A percentile compares a stretch with the other conserved stretches of the same genome.
phyloP scores from a whole-genome alignment of 176 grass and related monocot genomes.

The Pontederia paniculata region DNA sequence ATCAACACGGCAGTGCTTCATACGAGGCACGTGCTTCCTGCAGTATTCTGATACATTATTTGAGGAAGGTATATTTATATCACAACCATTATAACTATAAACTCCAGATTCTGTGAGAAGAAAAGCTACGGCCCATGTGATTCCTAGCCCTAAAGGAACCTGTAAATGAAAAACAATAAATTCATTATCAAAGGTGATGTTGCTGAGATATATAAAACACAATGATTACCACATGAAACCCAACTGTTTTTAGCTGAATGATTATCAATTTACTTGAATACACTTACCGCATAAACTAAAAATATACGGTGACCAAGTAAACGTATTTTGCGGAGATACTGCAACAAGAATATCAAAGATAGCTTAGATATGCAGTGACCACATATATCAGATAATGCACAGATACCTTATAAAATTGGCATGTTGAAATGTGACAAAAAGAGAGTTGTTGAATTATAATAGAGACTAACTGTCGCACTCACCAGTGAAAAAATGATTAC shows the following conservation, averaged over 20 bases:
- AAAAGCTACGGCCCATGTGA: constrained; percentile 88
- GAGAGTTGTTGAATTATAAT: too few relatives aligned
- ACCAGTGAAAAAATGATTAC: constrained; percentile 87
- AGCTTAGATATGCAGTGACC: constrained; percentile 31
- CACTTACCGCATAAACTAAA: constrained; percentile 82
- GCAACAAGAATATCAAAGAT: constrained; percentile 21
- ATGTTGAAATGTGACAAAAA: neutral
- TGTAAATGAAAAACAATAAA: constrained; percentile 19
- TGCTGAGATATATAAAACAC: neutral
- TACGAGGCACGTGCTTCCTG: constrained; percentile 66
- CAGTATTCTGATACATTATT: constrained; percentile 81
- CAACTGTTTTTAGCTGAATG: neutral
- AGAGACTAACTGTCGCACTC: too few relatives aligned
- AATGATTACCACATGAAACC: neutral
- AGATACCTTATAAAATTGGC: neutral
- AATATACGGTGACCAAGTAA: constrained; percentile 83
- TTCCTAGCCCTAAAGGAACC: constrained; percentile 82
- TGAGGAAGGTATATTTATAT: constrained; percentile 68
- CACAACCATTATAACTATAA: constrained; percentile 82
- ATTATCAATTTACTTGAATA: neutral
- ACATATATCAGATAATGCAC: neutral
- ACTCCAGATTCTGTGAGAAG: constrained; percentile 70
- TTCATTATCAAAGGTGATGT: too few relatives aligned
- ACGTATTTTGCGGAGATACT: constrained; percentile 97
- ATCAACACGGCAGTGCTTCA: constrained; percentile 81